Percentiles rank a stretch among this genome's conserved stretches.
phyloP scores from a whole-genome alignment of 352 stramenopile species.

The Phytophthora pluvialis region DNA sequence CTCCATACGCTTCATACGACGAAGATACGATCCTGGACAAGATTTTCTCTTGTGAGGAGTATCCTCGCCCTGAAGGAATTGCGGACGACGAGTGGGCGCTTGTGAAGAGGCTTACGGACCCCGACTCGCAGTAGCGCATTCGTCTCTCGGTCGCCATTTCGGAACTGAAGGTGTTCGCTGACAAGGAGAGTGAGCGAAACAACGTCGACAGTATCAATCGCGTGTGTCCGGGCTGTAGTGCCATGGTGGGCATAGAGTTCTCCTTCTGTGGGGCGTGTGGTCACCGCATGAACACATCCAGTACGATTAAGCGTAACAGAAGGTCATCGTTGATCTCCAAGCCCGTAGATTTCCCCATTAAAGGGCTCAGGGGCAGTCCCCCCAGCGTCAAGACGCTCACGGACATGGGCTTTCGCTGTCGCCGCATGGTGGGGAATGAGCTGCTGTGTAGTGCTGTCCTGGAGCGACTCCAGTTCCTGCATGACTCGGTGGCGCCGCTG shows the following conservation, averaged over 20 bases:
- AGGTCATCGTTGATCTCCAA: too few relatives aligned
- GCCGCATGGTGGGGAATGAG: slow-evolving; percentile 23
- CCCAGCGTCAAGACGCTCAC: slow-evolving; percentile 13
- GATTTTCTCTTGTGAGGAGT: slow-evolving; percentile 17
- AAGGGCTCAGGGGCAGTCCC: slow-evolving; percentile 5
- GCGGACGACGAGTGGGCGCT: slow-evolving; percentile 28
- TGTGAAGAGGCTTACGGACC: slow-evolving; percentile 11
- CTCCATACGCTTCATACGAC: slow-evolving; percentile 38
- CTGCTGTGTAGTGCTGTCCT: neutral
- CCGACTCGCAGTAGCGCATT: slow-evolving; percentile 24
- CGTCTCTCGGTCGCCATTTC: slow-evolving; percentile 9
- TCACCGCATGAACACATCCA: too few relatives aligned
- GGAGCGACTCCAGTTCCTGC: slow-evolving; percentile 20
- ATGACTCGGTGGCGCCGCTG: slow-evolving; percentile 9
- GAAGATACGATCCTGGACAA: slow-evolving; percentile 40
- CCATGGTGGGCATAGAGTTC: too few relatives aligned
- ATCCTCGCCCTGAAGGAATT: slow-evolving; percentile 20
- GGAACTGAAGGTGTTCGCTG: slow-evolving; percentile 16
- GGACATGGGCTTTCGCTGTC: slow-evolving; percentile 8
- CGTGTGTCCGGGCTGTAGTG: too few relatives aligned
- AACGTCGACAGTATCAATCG: too few relatives aligned
- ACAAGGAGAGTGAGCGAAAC: slow-evolving; percentile 12
- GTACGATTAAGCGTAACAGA: too few relatives aligned
- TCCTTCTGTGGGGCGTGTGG: too few relatives aligned
- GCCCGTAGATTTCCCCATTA: slow-evolving; percentile 27